Evolutionary conservation across 2,329 filamentous ascomycete genomes (phyloP).

Genomic region (Trichoderma koningiopsis): DNA sequence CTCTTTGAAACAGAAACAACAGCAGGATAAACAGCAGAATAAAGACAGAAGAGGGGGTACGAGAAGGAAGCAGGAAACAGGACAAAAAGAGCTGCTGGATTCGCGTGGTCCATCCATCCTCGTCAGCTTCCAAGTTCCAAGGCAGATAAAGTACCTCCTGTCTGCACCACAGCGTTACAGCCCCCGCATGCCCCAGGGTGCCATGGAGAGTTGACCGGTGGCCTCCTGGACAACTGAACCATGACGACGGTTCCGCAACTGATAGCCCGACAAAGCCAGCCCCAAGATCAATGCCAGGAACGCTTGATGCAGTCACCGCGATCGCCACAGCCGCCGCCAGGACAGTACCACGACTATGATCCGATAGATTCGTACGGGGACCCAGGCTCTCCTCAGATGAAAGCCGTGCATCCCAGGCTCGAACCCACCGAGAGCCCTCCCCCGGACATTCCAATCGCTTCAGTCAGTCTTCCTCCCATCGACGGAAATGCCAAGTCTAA

Average conservation of each 20-base stretch:
- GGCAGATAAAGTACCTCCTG: not conserved
- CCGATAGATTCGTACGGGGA: conserved; percentile 42
- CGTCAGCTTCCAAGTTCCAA: conserved; percentile 9
- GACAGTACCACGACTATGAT: not conserved
- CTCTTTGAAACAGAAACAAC: not conserved
- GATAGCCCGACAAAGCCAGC: conserved; percentile 3
- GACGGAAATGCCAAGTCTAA: conserved; percentile 52
- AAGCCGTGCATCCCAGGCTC: conserved; percentile 39
- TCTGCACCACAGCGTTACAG: conserved; percentile 9
- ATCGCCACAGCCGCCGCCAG: not conserved
- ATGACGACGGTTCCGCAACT: conserved; percentile 25
- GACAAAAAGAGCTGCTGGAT: not conserved
- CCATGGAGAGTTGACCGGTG: conserved; percentile 26
- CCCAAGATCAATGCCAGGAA: conserved; percentile 21
- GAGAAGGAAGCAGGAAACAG: not conserved
- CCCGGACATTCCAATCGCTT: conserved; percentile 41
- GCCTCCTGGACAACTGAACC: conserved; percentile 23
- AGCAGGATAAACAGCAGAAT: not conserved
- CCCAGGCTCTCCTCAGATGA: conserved; percentile 46
- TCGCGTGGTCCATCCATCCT: not conserved
- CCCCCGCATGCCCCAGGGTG: conserved; percentile 22
- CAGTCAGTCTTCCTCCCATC: conserved; percentile 40
- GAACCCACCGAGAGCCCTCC: conserved; percentile 39
- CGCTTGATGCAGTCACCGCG: not conserved
- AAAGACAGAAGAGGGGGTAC: not conserved